Conservation (phyloP, 129 eudicot species). For the Tanacetum coccineum region DNA sequence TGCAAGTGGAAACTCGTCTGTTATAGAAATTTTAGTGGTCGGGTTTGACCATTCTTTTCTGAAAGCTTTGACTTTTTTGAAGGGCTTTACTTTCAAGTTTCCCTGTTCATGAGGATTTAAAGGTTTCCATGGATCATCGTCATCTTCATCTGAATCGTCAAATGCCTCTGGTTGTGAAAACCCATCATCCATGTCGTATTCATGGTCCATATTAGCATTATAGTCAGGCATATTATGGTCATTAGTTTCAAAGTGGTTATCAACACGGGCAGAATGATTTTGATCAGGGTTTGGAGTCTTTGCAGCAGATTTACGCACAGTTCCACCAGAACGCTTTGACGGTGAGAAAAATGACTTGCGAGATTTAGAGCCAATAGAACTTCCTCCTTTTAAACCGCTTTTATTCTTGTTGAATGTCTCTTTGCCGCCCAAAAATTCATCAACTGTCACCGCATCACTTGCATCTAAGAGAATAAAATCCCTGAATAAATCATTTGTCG, state of each 20-base stretch:
- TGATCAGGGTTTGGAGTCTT: conserved; percentile 41
- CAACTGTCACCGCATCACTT: conserved; percentile 68
- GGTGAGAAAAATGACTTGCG: conserved; percentile 68
- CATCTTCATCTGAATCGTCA: conserved; percentile 50
- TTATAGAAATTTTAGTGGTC: conserved; percentile 31
- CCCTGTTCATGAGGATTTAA: conserved; percentile 95
- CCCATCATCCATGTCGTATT: conserved; percentile 51
- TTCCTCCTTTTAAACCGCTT: conserved; percentile 39
- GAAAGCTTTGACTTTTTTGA: conserved; percentile 59
- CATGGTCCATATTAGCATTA: conserved; percentile 35
- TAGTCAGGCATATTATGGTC: conserved; percentile 29
- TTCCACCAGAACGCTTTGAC: conserved; percentile 49
- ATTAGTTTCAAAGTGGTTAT: conserved; percentile 34
- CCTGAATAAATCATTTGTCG: conserved; percentile 69
- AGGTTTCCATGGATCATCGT: conserved; percentile 91
- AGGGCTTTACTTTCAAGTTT: conserved; percentile 78
- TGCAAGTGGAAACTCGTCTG: conserved; percentile 77
- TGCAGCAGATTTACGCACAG: conserved; percentile 43
- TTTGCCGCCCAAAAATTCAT: conserved; percentile 45
- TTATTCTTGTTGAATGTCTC: conserved; percentile 38
- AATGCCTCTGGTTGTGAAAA: conserved; percentile 45
- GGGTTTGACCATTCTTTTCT: conserved; percentile 34
- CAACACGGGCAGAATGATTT: conserved; percentile 30
- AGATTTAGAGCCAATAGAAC: conserved; percentile 56
- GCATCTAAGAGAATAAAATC: conserved; percentile 82